phyloP scores from a whole-genome alignment of 495 filamentous ascomycete species.

The Rostrohypoxylon terebratum region DNA sequence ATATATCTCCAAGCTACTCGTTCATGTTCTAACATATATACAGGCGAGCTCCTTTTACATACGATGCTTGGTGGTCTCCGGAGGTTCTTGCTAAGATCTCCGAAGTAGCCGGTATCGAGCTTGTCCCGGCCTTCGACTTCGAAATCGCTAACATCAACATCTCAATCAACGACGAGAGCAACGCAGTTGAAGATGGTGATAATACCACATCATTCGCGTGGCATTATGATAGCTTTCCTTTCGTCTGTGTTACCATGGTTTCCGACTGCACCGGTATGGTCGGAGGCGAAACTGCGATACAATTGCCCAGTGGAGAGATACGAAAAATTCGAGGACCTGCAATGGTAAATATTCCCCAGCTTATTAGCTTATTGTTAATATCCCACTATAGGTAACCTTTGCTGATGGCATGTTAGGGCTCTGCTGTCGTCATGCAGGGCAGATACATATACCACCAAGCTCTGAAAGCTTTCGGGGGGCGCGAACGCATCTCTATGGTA shows the following conservation, averaged over 20 bases:
- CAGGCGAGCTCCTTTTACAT: conserved; percentile 59
- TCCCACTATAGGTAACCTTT: not conserved
- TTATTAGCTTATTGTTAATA: not conserved
- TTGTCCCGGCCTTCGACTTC: conserved; percentile 73
- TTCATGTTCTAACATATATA: not conserved
- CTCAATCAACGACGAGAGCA: conserved; percentile 43
- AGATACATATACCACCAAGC: conserved; percentile 75
- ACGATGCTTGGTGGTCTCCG: conserved; percentile 73
- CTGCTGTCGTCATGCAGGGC: conserved; percentile 71
- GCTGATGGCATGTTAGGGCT: conserved; percentile 59
- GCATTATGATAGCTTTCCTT: conserved; percentile 76
- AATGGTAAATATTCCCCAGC: conserved; percentile 30
- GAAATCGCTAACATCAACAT: conserved; percentile 77
- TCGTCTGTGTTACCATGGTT: conserved; percentile 77
- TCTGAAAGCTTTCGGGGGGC: conserved; percentile 66
- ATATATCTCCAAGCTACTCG: not conserved
- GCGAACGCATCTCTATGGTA: conserved; percentile 74
- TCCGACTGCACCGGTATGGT: conserved; percentile 73
- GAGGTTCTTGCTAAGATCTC: conserved; percentile 71
- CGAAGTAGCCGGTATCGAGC: conserved; percentile 72
- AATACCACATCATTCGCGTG: conserved; percentile 70
- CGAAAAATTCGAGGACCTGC: conserved; percentile 72
- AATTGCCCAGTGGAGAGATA: conserved; percentile 66
- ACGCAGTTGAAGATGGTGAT: conserved; percentile 65
- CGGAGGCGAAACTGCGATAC: conserved; percentile 72